phyloP scores from a whole-genome alignment of 75 land plant genomes.

The Adiantum capillusveneris region DNA sequence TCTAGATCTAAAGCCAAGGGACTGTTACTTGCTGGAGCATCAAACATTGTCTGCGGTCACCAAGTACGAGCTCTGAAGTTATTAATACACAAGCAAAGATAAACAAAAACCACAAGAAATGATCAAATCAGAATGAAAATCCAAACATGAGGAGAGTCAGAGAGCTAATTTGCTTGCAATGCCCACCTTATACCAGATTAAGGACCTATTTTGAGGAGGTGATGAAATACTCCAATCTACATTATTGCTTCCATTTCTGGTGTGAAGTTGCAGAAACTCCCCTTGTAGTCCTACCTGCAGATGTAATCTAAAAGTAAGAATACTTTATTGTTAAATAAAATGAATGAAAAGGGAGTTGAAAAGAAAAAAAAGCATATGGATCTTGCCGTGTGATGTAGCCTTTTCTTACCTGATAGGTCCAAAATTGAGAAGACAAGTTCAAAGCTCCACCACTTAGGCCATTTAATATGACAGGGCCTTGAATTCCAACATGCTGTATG shows the following conservation, averaged over 20 bases:
- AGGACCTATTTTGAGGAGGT: conserved; percentile 45
- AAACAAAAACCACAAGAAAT: no score
- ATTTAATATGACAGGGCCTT: conserved; percentile 17
- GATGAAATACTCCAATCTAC: conserved; percentile 45
- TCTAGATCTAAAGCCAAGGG: conserved; percentile 54
- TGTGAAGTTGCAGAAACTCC: conserved; percentile 44
- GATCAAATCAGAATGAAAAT: no score
- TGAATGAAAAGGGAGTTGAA: conserved; percentile 1
- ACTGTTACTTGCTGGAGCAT: conserved; percentile 49
- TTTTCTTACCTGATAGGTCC: conserved; percentile 32
- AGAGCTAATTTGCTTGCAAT: no score
- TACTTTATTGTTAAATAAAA: background rate
- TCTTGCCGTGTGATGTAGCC: no score
- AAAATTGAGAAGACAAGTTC: conserved; percentile 18
- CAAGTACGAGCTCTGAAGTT: no score
- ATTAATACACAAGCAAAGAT: background rate
- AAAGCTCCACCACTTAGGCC: conserved; percentile 23
- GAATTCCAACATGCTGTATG: conserved; percentile 19
- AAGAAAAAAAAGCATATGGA: no score
- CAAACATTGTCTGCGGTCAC: conserved; percentile 55
- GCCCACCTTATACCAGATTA: conserved; percentile 97
- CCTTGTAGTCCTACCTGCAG: conserved; percentile 80
- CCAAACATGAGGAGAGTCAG: no score
- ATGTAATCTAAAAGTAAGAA: background rate
- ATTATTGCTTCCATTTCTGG: conserved; percentile 19